Conservation (phyloP, 1,284 basidiomycete species). For the Tilletiaria anomala region DNA sequence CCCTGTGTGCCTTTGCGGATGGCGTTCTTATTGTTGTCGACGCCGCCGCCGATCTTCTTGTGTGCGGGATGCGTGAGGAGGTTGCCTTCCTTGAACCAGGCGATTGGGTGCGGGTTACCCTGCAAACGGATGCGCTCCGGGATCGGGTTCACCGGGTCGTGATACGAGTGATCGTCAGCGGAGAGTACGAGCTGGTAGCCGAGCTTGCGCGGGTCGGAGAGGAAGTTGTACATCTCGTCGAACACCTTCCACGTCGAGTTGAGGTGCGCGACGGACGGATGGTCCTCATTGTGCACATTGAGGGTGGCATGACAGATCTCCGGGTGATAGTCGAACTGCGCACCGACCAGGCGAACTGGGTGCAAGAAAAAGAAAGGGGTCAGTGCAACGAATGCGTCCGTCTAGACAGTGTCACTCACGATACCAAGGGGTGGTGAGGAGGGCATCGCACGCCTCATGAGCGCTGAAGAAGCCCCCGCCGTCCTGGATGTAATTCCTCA, state of each 20-base stretch:
- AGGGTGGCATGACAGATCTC: conserved; percentile 13
- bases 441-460: conserved; percentile 14
- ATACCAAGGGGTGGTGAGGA: conserved; percentile 13
- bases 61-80: conserved; percentile 14
- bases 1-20: not conserved
- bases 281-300: conserved; percentile 9
- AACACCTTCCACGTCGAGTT: conserved; percentile 15
- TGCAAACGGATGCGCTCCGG: conserved; percentile 10
- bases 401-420: no score
- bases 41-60: conserved; percentile 15
- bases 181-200: conserved; percentile 20
- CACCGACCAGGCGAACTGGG: conserved; percentile 21
- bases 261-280: conserved; percentile 21
- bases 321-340: conserved; percentile 24
- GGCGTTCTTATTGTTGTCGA: conserved; percentile 11
- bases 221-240: conserved; percentile 29
- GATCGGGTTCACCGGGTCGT: conserved; percentile 11
- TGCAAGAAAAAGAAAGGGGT: no score
- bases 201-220: conserved; percentile 14
- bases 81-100: conserved; percentile 26
- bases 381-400: no score
- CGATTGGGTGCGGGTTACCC: conserved; percentile 22
- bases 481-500: conserved; percentile 21
- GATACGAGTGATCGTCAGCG: conserved; percentile 14
- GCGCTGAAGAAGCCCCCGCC: conserved; percentile 28